Base-by-base conservation (phyloP, 2,329 filamentous ascomycete species). In the Karstenula rhodostoma region DNA sequence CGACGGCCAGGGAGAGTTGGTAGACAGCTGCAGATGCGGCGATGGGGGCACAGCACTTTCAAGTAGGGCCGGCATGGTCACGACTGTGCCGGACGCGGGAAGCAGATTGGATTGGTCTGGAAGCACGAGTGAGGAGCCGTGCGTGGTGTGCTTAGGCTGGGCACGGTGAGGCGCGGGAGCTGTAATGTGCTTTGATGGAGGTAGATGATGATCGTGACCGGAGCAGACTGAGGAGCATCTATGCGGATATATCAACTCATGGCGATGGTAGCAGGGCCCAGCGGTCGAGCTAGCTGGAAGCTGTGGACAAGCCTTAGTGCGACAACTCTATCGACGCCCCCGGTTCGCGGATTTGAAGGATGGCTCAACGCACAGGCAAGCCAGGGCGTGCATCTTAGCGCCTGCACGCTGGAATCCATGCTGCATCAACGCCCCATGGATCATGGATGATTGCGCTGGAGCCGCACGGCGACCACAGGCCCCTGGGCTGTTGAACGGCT, bases 21-120 rank as follows among this genome's bases (percentile, higher is more conserved):
- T 65, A 42, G 69, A 67, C 65, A 73, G 70, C 54, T 66, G 67
- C 40, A 74, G 69, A 68, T 75, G 73, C 43, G 52, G 52, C 52
- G 73, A 71, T 68, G 70, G 72, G 67, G 73, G 73, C 67, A 73
- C 70, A 65, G 73, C 62, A 70, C 66, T 65, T 68, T 77, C 72
- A 66, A 77, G 67, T 63, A 73, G 67, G 59, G 73, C 67, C 61
- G 74, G 72, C 75, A 78, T 78, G 60, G 60, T 65, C 61, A 62
- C 61, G 64, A 63, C 59, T 60, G 63, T 64, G 61, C 59, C 59
- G 57, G 42, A 40, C 25, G 40, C n/a, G 40, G 32, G 44, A 49
- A 8, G 49, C 15, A 53, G 43, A 46, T 49, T 48, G 37, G 56
- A 57, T 19, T 57, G 55, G 59, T 44, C 53, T 57, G 53, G 32